Percentiles rank a stretch among this genome's conserved stretches.
These are phyloP conservation scores for Penicillium concentricum DNA, from an alignment of 2,329 filamentous ascomycete species.

Conservation along the genomic window DNA sequence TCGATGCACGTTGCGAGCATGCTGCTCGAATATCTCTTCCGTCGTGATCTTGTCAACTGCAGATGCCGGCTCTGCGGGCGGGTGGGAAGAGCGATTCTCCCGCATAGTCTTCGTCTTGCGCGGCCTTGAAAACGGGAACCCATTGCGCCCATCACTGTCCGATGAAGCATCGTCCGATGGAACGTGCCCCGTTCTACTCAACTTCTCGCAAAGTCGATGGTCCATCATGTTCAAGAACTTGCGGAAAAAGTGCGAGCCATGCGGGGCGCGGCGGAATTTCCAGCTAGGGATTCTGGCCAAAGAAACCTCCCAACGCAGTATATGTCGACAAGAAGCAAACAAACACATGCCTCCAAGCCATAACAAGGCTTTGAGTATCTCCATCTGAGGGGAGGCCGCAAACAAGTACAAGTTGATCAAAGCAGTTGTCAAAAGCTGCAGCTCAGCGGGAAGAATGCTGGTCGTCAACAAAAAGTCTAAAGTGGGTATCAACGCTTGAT, in stretches of 20 bases:
- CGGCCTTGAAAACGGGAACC: slow-evolving; percentile 32
- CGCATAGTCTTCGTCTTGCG: slow-evolving; percentile 33
- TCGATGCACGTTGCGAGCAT: slow-evolving; percentile 13
- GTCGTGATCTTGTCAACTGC: slow-evolving; percentile 24
- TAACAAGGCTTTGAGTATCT: slow-evolving; percentile 80
- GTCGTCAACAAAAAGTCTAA: slow-evolving; percentile 82
- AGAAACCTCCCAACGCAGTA: slow-evolving; percentile 79
- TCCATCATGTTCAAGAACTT: slow-evolving; percentile 44
- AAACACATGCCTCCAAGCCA: slow-evolving; percentile 80
- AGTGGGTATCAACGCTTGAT: slow-evolving; percentile 71
- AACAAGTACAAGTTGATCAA: slow-evolving; percentile 80
- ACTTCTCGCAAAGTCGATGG: slow-evolving; percentile 48
- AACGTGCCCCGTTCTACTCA: slow-evolving; percentile 42
- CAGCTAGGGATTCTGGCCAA: slow-evolving; percentile 87
- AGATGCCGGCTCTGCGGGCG: slow-evolving; percentile 18
- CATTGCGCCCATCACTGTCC: slow-evolving; percentile 37
- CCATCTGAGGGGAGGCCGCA: slow-evolving; percentile 74
- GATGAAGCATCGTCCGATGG: slow-evolving; percentile 36
- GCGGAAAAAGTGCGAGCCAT: slow-evolving; percentile 36
- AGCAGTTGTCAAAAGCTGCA: slow-evolving; percentile 79
- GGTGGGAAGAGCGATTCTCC: slow-evolving; percentile 15
- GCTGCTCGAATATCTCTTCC: slow-evolving; percentile 26
- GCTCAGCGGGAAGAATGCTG: slow-evolving; percentile 80
- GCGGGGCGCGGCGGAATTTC: slow-evolving; percentile 68
- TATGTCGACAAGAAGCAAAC: slow-evolving; percentile 68